Percentiles rank a stretch among this genome's conserved stretches.
These are phyloP conservation scores for Pseudocercospora ulei DNA, from an alignment of 2,329 filamentous ascomycete genomes.

Conservation along the genomic window DNA sequence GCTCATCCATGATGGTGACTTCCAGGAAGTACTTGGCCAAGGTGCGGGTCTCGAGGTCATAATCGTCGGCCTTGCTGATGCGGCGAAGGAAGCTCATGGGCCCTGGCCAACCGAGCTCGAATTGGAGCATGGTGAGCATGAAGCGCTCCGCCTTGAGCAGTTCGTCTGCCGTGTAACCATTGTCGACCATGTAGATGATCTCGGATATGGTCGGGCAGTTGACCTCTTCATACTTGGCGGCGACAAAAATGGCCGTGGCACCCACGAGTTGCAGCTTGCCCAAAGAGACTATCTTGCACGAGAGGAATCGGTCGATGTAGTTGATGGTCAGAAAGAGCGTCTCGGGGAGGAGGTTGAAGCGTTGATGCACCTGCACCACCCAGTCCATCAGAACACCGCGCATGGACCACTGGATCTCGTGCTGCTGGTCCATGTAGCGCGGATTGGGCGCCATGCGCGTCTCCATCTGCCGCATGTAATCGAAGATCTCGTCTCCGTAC, in stretches of 20 bases:
- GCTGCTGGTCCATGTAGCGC: constrained; percentile 93
- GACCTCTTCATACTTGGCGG: constrained; percentile 97
- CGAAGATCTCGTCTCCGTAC: constrained; percentile 91
- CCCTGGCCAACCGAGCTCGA: constrained; percentile 94
- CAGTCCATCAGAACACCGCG: constrained; percentile 94
- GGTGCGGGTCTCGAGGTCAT: constrained; percentile 88
- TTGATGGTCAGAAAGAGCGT: constrained; percentile 92
- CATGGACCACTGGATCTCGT: constrained; percentile 98
- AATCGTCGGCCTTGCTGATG: constrained; percentile 97
- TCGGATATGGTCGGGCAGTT: constrained; percentile 91
- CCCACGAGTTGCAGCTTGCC: constrained; percentile 93
- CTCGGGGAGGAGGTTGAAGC: constrained; percentile 84
- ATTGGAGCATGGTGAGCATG: constrained; percentile 94
- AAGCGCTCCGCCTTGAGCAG: constrained; percentile 95
- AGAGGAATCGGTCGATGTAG: constrained; percentile 93
- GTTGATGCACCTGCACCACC: constrained; percentile 89
- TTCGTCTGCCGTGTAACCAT: constrained; percentile 78
- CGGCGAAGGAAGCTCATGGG: constrained; percentile 96
- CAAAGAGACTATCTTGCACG: constrained; percentile 85
- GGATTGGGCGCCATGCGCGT: constrained; percentile 75
- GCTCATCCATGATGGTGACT: constrained; percentile 93
- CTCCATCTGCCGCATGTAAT: constrained; percentile 83
- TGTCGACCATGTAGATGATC: constrained; percentile 97
- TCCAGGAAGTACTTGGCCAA: constrained; percentile 97
- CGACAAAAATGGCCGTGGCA: constrained; percentile 88